Conservation (phyloP, 768 basidiomycete species). For the Brasilioporus rufonigricans region DNA sequence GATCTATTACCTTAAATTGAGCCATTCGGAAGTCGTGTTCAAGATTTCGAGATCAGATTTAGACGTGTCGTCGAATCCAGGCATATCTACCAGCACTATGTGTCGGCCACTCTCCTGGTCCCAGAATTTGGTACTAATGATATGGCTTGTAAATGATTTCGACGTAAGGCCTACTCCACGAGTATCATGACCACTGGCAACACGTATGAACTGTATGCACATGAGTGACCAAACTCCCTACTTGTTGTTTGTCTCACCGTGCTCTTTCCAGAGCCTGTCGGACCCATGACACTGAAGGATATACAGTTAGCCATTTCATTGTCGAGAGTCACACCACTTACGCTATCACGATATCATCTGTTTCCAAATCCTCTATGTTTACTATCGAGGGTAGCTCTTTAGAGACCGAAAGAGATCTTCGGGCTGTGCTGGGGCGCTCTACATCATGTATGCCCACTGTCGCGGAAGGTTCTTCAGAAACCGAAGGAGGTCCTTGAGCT, state of each 20-base stretch:
- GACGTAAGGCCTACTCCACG: slow-evolving; percentile 5
- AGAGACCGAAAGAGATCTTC: no score
- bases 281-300: slow-evolving; percentile 16
- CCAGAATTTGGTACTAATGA: slow-evolving; percentile 3
- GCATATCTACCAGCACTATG: slow-evolving; percentile 19
- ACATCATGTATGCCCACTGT: no score
- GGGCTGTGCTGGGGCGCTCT: no score
- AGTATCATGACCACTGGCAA: neutral
- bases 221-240: neutral
- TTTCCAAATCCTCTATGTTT: neutral
- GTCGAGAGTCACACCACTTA: neutral
- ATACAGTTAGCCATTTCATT: neutral
- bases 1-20: slow-evolving; percentile 6
- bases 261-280: no score
- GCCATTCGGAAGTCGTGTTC: slow-evolving; percentile 13
- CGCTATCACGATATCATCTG: slow-evolving; percentile 13
- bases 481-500: no score
- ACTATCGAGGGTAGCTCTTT: no score
- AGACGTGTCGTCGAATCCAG: no score
- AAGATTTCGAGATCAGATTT: no score
- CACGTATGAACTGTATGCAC: slow-evolving; percentile 7
- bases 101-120: neutral
- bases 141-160: slow-evolving; percentile 9
- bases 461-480: no score
- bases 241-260: slow-evolving; percentile 1